phyloP scores from a whole-genome alignment of 495 filamentous ascomycete genomes.

The Penicillium goetzii region DNA sequence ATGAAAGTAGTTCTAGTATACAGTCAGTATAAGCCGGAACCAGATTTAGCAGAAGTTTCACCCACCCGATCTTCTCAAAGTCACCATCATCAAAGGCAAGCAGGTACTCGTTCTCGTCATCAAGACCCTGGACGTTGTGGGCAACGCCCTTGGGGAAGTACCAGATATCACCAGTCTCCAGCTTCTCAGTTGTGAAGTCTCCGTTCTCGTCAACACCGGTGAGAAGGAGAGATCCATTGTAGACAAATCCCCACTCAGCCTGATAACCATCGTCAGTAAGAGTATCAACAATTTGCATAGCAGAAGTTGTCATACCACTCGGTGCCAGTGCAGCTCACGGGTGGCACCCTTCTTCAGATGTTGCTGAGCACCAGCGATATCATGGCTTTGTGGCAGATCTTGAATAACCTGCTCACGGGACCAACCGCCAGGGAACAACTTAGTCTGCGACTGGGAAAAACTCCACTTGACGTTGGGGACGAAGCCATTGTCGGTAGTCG shows the following conservation, averaged over 20 bases:
- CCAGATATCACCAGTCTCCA: slow-evolving; percentile 66
- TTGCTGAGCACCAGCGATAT: slow-evolving; percentile 65
- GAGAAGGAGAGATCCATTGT: slow-evolving; percentile 58
- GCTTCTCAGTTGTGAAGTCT: slow-evolving; percentile 54
- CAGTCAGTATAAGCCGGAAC: neutral
- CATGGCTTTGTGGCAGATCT: slow-evolving; percentile 60
- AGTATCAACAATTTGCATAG: neutral
- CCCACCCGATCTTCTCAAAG: slow-evolving; percentile 46
- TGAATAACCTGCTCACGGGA: slow-evolving; percentile 65
- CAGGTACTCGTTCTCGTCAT: slow-evolving; percentile 67
- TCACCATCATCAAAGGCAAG: slow-evolving; percentile 67
- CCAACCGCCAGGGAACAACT: slow-evolving; percentile 64
- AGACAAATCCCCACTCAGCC: slow-evolving; percentile 70
- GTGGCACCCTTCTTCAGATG: slow-evolving; percentile 65
- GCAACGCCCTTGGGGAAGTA: slow-evolving; percentile 68
- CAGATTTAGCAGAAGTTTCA: neutral
- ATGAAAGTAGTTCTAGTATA: slow-evolving; percentile 59
- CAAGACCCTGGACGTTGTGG: slow-evolving; percentile 61
- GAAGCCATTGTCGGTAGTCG: slow-evolving; percentile 60
- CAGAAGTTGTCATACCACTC: slow-evolving; percentile 49
- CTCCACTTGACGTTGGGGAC: slow-evolving; percentile 68
- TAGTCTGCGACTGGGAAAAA: slow-evolving; percentile 65
- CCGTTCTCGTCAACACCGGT: slow-evolving; percentile 65
- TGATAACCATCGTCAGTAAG: slow-evolving; percentile 21
- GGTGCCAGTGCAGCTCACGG: slow-evolving; percentile 69